Evolutionary conservation across 192 early-diverging fungal species (phyloP).

Genomic region (Rhizoclosmatium globosum): DNA sequence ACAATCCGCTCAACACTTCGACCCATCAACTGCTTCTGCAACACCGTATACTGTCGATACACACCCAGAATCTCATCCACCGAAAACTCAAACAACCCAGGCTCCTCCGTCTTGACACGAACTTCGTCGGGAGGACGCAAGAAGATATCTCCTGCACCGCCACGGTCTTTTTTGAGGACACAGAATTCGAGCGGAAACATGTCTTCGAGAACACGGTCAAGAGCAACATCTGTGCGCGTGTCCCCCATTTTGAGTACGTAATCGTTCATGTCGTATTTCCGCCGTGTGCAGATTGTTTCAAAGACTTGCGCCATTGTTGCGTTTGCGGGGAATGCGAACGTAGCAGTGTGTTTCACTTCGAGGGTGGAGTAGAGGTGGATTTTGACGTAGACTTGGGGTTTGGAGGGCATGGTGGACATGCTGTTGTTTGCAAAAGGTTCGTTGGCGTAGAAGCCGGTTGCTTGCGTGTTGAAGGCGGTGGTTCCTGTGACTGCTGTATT

Average conservation of each 20-base stretch:
- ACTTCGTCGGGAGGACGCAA: conserved; percentile 65
- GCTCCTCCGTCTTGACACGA: conserved; percentile 14
- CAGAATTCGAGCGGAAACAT: conserved; percentile 71
- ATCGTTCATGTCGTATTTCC: conserved; percentile 83
- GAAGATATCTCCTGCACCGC: conserved; percentile 67
- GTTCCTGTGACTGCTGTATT: not conserved
- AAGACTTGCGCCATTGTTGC: conserved; percentile 84
- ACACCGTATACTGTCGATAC: conserved; percentile 83
- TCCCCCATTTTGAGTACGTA: conserved; percentile 89
- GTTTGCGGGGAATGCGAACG: conserved; percentile 75
- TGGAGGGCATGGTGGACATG: conserved; percentile 1
- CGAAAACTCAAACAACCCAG: conserved; percentile 47
- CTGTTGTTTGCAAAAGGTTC: not conserved
- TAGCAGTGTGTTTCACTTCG: conserved; percentile 92
- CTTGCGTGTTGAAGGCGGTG: conserved; percentile 4
- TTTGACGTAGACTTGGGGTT: conserved; percentile 55
- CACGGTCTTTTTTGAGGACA: conserved; percentile 71
- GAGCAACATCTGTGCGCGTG: conserved; percentile 73
- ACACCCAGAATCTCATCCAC: conserved; percentile 59
- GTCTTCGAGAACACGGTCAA: conserved; percentile 81
- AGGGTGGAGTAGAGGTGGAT: conserved; percentile 71
- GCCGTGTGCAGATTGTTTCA: conserved; percentile 84
- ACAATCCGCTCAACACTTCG: conserved; percentile 85
- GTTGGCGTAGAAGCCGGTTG: not conserved
- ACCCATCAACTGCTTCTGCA: conserved; percentile 81